These are phyloP conservation scores for Nemania serpens DNA, from an alignment of 2,329 filamentous ascomycete species.

Conservation along the genomic window DNA sequence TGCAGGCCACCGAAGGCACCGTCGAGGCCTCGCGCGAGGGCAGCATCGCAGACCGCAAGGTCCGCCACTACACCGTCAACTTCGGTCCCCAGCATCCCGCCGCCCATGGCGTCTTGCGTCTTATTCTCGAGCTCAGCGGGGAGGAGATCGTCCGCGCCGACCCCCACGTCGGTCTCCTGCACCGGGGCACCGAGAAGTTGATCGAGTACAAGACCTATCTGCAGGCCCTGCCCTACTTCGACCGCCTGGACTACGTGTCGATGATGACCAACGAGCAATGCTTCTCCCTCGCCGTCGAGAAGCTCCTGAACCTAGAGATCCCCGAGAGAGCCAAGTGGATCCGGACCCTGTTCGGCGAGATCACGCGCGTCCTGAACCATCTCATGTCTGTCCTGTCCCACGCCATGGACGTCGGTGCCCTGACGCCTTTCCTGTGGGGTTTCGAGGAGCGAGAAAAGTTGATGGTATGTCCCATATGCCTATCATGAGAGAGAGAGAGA, in stretches of 20 bases:
- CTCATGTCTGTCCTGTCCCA: slow-evolving; percentile 97
- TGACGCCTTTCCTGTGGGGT: slow-evolving; percentile 98
- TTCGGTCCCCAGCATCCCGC: slow-evolving; percentile 98
- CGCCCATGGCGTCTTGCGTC: slow-evolving; percentile 93
- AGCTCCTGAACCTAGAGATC: slow-evolving; percentile 95
- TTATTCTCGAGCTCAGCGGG: slow-evolving; percentile 97
- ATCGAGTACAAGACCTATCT: slow-evolving; percentile 99
- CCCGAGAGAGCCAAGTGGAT: slow-evolving; percentile 97
- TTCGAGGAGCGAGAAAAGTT: slow-evolving; percentile 99
- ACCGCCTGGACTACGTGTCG: slow-evolving; percentile 97
- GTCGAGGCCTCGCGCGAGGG: slow-evolving; percentile 55
- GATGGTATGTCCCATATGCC: slow-evolving; percentile 69
- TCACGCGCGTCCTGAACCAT: slow-evolving; percentile 93
- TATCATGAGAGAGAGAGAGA: not conserved
- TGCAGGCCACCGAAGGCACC: slow-evolving; percentile 48
- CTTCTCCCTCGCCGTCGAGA: slow-evolving; percentile 93
- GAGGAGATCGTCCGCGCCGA: slow-evolving; percentile 97
- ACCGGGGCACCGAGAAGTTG: slow-evolving; percentile 97
- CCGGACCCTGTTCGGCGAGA: slow-evolving; percentile 91
- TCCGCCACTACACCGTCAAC: slow-evolving; percentile 99
- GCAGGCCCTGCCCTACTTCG: slow-evolving; percentile 97
- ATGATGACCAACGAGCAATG: slow-evolving; percentile 99
- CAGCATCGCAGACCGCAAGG: slow-evolving; percentile 71
- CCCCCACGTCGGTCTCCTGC: slow-evolving; percentile 93
- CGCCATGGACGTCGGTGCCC: slow-evolving; percentile 97